These are phyloP conservation scores for Psilocybe sp. DNA, from an alignment of 768 basidiomycete genomes.

Conservation along the genomic window DNA sequence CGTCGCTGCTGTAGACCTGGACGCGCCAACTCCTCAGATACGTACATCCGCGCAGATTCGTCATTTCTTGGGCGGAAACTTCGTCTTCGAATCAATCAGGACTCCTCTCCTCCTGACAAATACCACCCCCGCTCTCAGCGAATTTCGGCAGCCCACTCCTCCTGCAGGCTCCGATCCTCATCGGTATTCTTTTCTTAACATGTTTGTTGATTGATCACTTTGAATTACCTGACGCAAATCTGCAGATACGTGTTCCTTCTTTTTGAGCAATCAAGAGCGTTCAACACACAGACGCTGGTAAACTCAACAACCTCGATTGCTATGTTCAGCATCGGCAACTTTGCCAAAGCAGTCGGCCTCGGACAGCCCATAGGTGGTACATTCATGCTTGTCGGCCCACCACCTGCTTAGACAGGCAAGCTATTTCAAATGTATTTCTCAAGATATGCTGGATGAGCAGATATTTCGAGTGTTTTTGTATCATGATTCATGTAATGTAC, in stretches of 20 bases:
- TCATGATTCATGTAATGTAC: too few species aligned
- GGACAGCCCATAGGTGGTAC: slow-evolving; percentile 47
- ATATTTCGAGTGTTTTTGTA: too few species aligned
- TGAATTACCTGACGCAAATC: not conserved
- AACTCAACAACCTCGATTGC: slow-evolving; percentile 31
- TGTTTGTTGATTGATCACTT: not conserved
- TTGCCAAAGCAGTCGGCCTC: slow-evolving; percentile 37
- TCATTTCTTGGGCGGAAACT: slow-evolving; percentile 47
- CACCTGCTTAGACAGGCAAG: not conserved
- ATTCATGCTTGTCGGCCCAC: slow-evolving; percentile 42
- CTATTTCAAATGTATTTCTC: too few species aligned
- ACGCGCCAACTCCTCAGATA: slow-evolving; percentile 48
- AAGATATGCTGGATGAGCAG: too few species aligned
- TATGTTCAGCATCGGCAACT: slow-evolving; percentile 41
- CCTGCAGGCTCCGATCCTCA: slow-evolving; percentile 40
- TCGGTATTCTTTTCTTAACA: slow-evolving; percentile 25
- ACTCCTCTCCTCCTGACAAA: slow-evolving; percentile 26
- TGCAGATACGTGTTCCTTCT: slow-evolving; percentile 46
- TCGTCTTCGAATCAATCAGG: slow-evolving; percentile 11
- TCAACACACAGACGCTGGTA: slow-evolving; percentile 37
- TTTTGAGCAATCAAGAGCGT: slow-evolving; percentile 40
- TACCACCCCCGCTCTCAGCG: slow-evolving; percentile 38
- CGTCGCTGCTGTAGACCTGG: slow-evolving; percentile 44
- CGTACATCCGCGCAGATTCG: slow-evolving; percentile 41
- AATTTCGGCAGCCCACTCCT: slow-evolving; percentile 39